phyloP scores from a whole-genome alignment of 306 rosid species.

The Gastrolobium villosum region DNA sequence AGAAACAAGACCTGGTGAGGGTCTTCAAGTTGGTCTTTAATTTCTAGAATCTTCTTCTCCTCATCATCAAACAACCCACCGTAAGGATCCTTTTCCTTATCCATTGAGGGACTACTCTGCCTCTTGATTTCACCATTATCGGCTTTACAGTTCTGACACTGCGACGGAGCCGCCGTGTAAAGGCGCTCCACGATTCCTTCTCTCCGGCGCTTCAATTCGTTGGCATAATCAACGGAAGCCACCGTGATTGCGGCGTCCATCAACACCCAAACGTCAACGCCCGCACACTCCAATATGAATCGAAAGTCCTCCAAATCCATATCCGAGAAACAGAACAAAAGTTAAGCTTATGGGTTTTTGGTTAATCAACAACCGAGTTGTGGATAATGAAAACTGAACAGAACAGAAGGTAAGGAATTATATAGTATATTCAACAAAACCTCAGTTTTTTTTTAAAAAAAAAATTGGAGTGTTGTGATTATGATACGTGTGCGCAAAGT shows the following conservation, averaged over 20 bases:
- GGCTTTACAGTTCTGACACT: conserved; percentile 55
- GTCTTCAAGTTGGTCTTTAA: conserved; percentile 77
- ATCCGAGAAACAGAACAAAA: conserved; percentile 8
- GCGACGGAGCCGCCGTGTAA: conserved; percentile 50
- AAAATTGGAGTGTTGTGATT: background rate
- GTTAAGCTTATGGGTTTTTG: background rate
- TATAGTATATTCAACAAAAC: conserved; percentile 36
- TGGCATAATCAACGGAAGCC: conserved; percentile 65
- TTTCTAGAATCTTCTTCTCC: conserved; percentile 77
- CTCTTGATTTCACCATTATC: conserved; percentile 20
- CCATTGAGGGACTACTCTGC: conserved; percentile 46
- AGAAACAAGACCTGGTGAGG: conserved; percentile 71
- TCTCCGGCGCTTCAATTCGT: conserved; percentile 71
- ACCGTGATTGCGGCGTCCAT: conserved; percentile 82
- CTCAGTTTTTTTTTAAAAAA: background rate
- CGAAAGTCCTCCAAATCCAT: conserved; percentile 88
- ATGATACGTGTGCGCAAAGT: background rate
- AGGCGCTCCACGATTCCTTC: conserved; percentile 84
- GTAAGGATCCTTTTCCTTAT: conserved; percentile 66
- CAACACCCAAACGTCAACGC: conserved; percentile 77
- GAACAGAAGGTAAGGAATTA: background rate
- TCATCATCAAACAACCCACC: conserved; percentile 82
- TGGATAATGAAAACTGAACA: background rate
- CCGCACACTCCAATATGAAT: conserved; percentile 66
- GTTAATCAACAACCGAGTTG: background rate